phyloP scores from a whole-genome alignment of 768 basidiomycete genomes.

The Kwoniella sp. region DNA sequence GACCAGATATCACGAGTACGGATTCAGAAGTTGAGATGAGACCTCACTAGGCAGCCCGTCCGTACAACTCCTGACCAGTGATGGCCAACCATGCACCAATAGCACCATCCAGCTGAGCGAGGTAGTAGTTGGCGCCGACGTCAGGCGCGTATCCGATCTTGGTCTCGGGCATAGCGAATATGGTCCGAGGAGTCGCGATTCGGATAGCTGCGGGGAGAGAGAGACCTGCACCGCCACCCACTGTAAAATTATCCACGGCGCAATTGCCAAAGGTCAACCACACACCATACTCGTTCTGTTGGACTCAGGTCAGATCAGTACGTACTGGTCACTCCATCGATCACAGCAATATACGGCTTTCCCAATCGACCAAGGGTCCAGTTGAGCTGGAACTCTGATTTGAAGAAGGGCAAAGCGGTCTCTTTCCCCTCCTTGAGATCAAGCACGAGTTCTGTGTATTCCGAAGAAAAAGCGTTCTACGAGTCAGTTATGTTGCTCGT shows the following conservation, averaged over 20 bases:
- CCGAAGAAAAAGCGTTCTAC: conserved; percentile 10
- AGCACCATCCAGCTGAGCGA: conserved; percentile 86
- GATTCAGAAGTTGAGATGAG: neutral
- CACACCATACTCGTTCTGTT: too few species aligned
- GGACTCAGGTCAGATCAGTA: too few species aligned
- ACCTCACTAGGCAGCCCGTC: conserved; percentile 82
- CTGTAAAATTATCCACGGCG: conserved; percentile 57
- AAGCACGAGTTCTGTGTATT: conserved; percentile 33
- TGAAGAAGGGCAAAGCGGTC: conserved; percentile 73
- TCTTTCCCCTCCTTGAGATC: conserved; percentile 42
- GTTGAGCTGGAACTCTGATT: conserved; percentile 66
- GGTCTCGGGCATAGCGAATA: conserved; percentile 94
- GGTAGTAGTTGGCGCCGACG: conserved; percentile 87
- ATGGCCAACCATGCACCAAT: conserved; percentile 92
- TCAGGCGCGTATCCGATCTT: conserved; percentile 67
- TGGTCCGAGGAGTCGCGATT: conserved; percentile 87
- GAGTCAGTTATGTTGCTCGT: too few species aligned
- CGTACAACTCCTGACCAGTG: conserved; percentile 71
- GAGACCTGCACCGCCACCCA: conserved; percentile 95
- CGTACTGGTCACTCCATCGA: conserved; percentile 91
- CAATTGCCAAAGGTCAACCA: neutral
- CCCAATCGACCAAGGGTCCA: conserved; percentile 61
- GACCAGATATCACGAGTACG: neutral
- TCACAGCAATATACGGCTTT: conserved; percentile 87
- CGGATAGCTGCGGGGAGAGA: conserved; percentile 81